Conservation (phyloP, 2,329 filamentous ascomycete genomes). For the Fusarium concolor region DNA sequence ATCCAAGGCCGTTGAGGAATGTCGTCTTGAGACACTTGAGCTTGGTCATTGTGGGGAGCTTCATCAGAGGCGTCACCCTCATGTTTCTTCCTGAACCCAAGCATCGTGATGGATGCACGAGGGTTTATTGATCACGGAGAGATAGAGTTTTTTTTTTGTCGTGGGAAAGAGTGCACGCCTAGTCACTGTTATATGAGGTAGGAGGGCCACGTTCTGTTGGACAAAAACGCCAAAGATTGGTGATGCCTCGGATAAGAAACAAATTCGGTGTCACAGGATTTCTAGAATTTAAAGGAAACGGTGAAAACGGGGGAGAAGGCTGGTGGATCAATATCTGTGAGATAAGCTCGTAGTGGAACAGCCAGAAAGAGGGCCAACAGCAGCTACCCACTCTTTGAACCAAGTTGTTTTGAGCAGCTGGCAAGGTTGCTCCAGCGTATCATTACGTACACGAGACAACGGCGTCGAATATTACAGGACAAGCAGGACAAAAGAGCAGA, state of each 20-base stretch:
- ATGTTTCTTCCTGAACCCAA: conserved; percentile 33
- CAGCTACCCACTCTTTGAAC: not conserved
- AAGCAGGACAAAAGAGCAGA: not conserved
- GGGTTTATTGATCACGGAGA: not conserved
- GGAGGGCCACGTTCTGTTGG: not conserved
- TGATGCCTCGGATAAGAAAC: conserved; percentile 15
- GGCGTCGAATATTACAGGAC: not conserved
- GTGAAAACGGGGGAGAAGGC: not conserved
- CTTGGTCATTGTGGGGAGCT: conserved; percentile 8
- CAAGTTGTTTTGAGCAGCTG: conserved; percentile 21
- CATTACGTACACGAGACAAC: conserved; percentile 22
- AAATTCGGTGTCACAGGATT: conserved; percentile 15
- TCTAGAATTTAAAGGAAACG: conserved; percentile 7
- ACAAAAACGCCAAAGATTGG: not conserved
- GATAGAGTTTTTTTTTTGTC: not conserved
- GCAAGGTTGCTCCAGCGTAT: conserved; percentile 1
- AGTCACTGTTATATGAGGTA: conserved; percentile 10
- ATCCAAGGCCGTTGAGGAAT: conserved; percentile 29
- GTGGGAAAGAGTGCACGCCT: conserved; percentile 3
- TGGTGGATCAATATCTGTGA: conserved; percentile 2
- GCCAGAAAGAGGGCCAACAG: not conserved
- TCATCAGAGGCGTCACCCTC: conserved; percentile 25
- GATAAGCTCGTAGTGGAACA: conserved; percentile 20
- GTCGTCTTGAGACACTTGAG: conserved; percentile 2
- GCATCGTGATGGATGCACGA: conserved; percentile 20